Evolutionary conservation across 2,329 filamentous ascomycete genomes (phyloP).

Genomic region (Akanthomyces muscarius): DNA sequence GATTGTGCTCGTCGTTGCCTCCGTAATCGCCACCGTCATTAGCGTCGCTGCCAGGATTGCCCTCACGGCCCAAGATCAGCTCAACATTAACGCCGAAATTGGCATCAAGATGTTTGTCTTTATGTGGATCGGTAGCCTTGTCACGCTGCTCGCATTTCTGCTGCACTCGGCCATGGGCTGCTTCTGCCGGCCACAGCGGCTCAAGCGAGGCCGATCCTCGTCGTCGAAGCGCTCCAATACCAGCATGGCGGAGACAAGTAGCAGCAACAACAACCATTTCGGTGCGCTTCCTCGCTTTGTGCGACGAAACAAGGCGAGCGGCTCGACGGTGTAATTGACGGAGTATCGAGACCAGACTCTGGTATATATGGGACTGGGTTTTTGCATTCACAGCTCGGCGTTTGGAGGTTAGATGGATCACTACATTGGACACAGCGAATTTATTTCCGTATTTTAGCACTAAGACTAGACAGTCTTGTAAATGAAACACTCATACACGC

Average conservation of each 20-base stretch:
- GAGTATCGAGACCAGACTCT: not conserved
- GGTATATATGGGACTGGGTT: not conserved
- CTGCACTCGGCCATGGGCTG: slow-evolving; percentile 75
- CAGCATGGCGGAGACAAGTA: slow-evolving; percentile 10
- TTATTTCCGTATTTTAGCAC: slow-evolving; percentile 4
- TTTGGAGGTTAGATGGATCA: not conserved
- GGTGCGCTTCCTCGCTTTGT: slow-evolving; percentile 6
- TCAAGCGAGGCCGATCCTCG: not conserved
- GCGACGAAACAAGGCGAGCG: not conserved
- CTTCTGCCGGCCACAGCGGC: slow-evolving; percentile 51
- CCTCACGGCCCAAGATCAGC: slow-evolving; percentile 63
- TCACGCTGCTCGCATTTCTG: slow-evolving; percentile 64
- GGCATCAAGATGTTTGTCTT: slow-evolving; percentile 76
- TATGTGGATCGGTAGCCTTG: slow-evolving; percentile 77
- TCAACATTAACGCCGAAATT: slow-evolving; percentile 71
- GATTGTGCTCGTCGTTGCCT: slow-evolving; percentile 64
- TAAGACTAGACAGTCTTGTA: not conserved
- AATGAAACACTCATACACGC: not conserved
- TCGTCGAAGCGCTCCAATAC: slow-evolving; percentile 4
- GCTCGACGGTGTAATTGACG: not conserved
- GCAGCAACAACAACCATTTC: not conserved
- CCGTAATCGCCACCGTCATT: slow-evolving; percentile 77
- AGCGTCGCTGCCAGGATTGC: slow-evolving; percentile 77
- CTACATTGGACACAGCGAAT: slow-evolving; percentile 8
- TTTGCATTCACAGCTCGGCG: slow-evolving; percentile 13